Conservation (phyloP, 2,329 filamentous ascomycete genomes). For the Colletotrichum sp. region DNA sequence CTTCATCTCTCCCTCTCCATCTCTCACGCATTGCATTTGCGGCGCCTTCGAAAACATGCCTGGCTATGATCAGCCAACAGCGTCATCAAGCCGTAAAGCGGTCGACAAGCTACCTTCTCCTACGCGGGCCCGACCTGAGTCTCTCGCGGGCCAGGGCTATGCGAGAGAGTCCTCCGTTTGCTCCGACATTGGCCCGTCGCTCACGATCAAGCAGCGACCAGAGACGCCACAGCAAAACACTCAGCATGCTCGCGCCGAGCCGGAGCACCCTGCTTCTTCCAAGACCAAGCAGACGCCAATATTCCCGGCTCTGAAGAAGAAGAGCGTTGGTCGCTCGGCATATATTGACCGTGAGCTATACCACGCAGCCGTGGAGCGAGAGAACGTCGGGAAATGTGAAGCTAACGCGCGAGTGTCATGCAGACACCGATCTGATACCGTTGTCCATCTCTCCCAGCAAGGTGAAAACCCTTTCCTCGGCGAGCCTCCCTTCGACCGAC, state of each 20-base stretch:
- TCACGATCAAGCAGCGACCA: background rate
- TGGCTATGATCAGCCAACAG: background rate
- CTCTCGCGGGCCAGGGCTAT: background rate
- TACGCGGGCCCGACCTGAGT: background rate
- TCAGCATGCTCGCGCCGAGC: background rate
- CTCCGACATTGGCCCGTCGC: background rate
- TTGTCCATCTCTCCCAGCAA: background rate
- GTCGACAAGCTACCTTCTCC: background rate
- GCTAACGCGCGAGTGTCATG: background rate
- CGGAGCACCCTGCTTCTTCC: background rate
- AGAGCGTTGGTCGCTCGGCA: background rate
- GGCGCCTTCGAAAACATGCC: background rate
- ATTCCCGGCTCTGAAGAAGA: background rate
- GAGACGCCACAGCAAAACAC: background rate
- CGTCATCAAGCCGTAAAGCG: background rate
- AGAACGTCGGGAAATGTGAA: fast-evolving
- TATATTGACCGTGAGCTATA: background rate
- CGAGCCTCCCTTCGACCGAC: too few species aligned
- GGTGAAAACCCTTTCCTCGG: background rate
- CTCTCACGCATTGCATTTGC: background rate
- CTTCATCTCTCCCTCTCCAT: background rate
- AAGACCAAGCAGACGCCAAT: background rate
- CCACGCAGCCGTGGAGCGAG: background rate
- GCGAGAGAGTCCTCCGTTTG: background rate
- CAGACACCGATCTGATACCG: background rate